Evolutionary conservation across 495 filamentous ascomycete species (phyloP), one percentile per base, ranked within the genome.

Genomic region (Penicillium daleae): DNA sequence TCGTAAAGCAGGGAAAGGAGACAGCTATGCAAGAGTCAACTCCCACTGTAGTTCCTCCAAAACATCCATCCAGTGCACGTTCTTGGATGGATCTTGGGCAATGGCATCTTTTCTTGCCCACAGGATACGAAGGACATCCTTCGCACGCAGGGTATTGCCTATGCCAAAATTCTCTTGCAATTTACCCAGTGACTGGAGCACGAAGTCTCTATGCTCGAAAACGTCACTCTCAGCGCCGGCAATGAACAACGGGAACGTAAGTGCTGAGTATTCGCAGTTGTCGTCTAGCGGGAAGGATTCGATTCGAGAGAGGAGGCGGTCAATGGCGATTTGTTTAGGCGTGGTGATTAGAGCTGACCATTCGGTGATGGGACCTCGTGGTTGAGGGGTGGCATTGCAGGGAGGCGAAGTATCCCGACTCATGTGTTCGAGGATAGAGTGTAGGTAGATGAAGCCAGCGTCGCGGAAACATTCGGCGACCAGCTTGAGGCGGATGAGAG

Each of bases 381-480:
- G 26, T 42, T 33, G 37, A 24, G 40, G 5, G 17, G 48, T 27
- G 13, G n/a, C 1, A 3, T 52, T 15, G 49, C 2, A 27, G 22
- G n/a, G 17, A 2, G 44, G n/a, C 6, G 29, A 31, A 17, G n/a
- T 26, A 48, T 63, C 61, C 49, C 51, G 58, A 15, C 48, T 60
- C 57, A 80, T 77, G 40, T 65, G 65, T 40, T 80, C 69, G 6
- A 81, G 65, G 12, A 67, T 77, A 8, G 78, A 80, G 56, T 81
- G 76, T 17, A 81, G 70, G 22, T 77, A 79, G 58, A 78, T 70
- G 52, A 78, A 80, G 13, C 71, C 73, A 40, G 76, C 76, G 13
- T 81, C 76, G 58, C 77, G 78, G 63, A 76, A 81, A 61, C 73
- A 79, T 56, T 81, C 73, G 10, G 78, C 78, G 29, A 81, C 77